These are phyloP conservation scores for Chlamydomonas eustigma DNA, from an alignment of 139 green algal genomes.

Conservation along the genomic window DNA sequence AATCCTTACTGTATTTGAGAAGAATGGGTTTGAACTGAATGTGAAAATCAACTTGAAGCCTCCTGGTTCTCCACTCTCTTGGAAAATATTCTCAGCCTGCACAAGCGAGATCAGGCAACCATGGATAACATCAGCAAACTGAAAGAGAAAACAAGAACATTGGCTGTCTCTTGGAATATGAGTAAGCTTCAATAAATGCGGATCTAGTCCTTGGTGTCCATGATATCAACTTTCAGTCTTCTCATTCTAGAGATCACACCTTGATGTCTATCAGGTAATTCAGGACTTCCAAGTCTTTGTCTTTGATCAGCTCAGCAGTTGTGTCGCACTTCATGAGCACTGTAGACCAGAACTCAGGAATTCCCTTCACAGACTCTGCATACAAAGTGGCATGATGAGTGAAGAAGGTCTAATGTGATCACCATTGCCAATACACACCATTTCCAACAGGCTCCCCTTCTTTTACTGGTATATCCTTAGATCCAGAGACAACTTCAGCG, in stretches of 20 bases:
- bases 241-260: slow-evolving; percentile 9
- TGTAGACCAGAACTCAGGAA: slow-evolving; percentile 86
- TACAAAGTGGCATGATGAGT: background rate
- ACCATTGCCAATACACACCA: background rate
- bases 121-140: too few species aligned
- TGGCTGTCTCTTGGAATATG: too few species aligned
- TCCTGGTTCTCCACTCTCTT: slow-evolving; percentile 22
- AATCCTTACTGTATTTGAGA: slow-evolving; percentile 58
- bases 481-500: slow-evolving; percentile 59
- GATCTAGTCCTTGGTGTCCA: too few species aligned
- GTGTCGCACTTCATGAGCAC: slow-evolving; percentile 70
- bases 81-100: slow-evolving; percentile 3
- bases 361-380: slow-evolving; percentile 42
- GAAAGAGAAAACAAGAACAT: too few species aligned
- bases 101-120: too few species aligned
- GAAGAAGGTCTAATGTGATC: background rate
- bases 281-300: slow-evolving; percentile 85
- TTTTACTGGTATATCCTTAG: slow-evolving; percentile 50
- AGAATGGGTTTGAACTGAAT: slow-evolving; percentile 80
- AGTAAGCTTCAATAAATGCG: too few species aligned
- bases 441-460: slow-evolving; percentile 31
- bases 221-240: background rate
- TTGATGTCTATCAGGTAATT: slow-evolving; percentile 75
- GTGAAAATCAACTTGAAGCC: slow-evolving; percentile 44
- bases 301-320: slow-evolving; percentile 58